A percentile compares a stretch with the other conserved stretches of the same genome.
Conservation (phyloP, 163 green algal genomes). For the Chlamydomonas reinhardtii region DNA sequence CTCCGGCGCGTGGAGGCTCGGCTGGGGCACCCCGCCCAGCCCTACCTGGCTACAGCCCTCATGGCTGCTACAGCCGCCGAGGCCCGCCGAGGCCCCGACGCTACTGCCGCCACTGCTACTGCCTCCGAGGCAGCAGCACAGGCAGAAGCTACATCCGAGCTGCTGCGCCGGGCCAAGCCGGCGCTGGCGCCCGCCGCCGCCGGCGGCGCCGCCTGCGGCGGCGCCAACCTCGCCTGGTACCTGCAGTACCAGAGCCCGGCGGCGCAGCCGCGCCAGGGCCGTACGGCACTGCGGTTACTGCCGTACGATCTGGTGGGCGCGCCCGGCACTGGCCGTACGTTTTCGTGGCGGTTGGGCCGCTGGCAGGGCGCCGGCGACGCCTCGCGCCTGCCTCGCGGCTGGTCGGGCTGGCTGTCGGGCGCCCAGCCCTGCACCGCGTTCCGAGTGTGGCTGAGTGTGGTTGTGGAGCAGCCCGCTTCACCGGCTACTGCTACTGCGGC, state of each 20-base stretch:
- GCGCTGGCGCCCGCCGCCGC: not conserved
- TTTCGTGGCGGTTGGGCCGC: not conserved
- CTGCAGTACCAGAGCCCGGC: slow-evolving; percentile 47
- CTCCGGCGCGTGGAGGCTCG: not conserved
- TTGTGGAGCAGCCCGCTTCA: not conserved
- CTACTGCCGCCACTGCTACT: too few species aligned
- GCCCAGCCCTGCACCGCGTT: slow-evolving; percentile 14
- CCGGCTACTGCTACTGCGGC: not conserved
- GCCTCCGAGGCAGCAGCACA: not conserved
- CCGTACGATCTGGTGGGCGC: not conserved
- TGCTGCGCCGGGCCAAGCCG: not conserved
- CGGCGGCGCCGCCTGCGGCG: slow-evolving; percentile 32
- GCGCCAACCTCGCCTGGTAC: slow-evolving; percentile 58
- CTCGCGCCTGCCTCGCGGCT: not conserved
- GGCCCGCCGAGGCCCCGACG: not conserved
- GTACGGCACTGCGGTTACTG: not conserved
- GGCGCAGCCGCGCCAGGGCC: not conserved
- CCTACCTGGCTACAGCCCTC: slow-evolving; percentile 29
- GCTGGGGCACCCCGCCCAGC: slow-evolving; percentile 5
- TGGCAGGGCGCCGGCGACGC: slow-evolving; percentile 9
- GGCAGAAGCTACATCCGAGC: not conserved
- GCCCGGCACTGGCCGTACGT: not conserved
- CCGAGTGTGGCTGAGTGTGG: slow-evolving; percentile 27
- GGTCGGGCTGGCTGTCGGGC: slow-evolving; percentile 11
- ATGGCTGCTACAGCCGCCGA: not conserved